phyloP scores from a whole-genome alignment of 2,329 filamentous ascomycete species.

The Coniochaeta pulveracea region DNA sequence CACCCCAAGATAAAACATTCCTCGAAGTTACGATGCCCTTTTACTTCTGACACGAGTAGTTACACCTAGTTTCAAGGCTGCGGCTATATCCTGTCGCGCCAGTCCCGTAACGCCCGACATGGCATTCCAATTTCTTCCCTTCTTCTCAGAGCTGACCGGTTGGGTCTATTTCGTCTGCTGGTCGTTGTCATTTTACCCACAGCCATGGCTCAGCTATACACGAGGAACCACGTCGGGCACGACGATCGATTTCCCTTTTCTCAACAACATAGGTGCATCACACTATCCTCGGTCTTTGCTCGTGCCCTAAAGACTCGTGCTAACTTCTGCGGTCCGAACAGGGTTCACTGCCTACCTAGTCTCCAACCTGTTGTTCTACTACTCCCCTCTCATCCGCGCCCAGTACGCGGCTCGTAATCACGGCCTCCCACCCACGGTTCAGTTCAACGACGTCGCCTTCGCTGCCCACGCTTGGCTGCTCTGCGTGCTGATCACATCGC shows the following conservation, averaged over 20 bases:
- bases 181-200: constrained; percentile 89
- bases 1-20: too few species aligned
- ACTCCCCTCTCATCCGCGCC: constrained; percentile 60
- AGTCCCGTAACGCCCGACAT: too few species aligned
- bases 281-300: neutral
- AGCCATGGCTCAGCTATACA: constrained; percentile 67
- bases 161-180: constrained; percentile 69
- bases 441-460: constrained; percentile 84
- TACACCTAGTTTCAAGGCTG: too few species aligned
- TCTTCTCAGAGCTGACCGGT: constrained; percentile 51
- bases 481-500: constrained; percentile 61
- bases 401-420: constrained; percentile 78
- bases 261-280: constrained; percentile 51
- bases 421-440: constrained; percentile 69
- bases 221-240: constrained; percentile 72
- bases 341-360: constrained; percentile 67
- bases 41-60: too few species aligned
- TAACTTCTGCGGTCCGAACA: constrained; percentile 9
- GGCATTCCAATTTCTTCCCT: too few species aligned
- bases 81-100: too few species aligned
- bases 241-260: constrained; percentile 75
- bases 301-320: neutral
- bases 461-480: constrained; percentile 70
- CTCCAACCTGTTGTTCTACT: constrained; percentile 67
- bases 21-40: too few species aligned